A percentile compares a stretch with the other conserved stretches of the same genome.
phyloP scores from a whole-genome alignment of 441 rosid species.

The Euphorbia corollata region DNA sequence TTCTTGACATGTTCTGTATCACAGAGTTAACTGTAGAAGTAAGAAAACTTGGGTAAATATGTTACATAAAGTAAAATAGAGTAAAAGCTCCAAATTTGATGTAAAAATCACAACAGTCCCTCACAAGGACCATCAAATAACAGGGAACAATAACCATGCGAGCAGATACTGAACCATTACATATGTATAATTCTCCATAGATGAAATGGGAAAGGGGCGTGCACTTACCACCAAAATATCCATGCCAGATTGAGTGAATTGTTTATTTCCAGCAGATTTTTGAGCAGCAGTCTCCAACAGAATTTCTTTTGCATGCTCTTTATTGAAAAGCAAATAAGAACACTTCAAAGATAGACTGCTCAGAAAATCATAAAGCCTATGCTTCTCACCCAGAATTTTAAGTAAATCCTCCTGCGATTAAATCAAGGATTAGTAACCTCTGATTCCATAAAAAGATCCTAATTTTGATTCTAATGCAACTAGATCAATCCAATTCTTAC shows the following conservation, averaged over 20 bases:
- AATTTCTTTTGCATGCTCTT: constrained; percentile 87
- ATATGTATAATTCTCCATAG: background rate
- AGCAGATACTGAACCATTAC: background rate
- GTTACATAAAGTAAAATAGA: background rate
- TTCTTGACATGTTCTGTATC: too few relatives aligned
- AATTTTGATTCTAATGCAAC: too few relatives aligned
- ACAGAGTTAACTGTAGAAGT: too few relatives aligned
- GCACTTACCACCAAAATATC: constrained; percentile 83
- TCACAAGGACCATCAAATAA: background rate
- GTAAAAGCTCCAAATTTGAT: constrained; percentile 3
- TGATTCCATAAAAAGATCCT: too few relatives aligned
- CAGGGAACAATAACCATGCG: background rate
- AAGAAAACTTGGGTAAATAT: too few relatives aligned
- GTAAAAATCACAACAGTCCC: constrained; percentile 1
- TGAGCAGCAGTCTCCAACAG: constrained; percentile 54
- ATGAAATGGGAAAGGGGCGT: constrained; percentile 15
- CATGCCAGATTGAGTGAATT: constrained; percentile 62
- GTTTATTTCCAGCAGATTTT: constrained; percentile 57
- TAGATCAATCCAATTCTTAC: background rate
- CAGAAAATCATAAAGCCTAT: constrained; percentile 77
- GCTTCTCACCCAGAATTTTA: constrained; percentile 85
- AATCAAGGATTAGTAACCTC: too few relatives aligned
- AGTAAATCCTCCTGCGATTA: constrained; percentile 96
- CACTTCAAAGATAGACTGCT: constrained; percentile 77
- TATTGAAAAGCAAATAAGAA: constrained; percentile 77